Percentiles rank a stretch among this genome's conserved stretches.
Evolutionary conservation across 2,329 filamentous ascomycete species (phyloP).

Genomic region (Trichoderma polysporum): DNA sequence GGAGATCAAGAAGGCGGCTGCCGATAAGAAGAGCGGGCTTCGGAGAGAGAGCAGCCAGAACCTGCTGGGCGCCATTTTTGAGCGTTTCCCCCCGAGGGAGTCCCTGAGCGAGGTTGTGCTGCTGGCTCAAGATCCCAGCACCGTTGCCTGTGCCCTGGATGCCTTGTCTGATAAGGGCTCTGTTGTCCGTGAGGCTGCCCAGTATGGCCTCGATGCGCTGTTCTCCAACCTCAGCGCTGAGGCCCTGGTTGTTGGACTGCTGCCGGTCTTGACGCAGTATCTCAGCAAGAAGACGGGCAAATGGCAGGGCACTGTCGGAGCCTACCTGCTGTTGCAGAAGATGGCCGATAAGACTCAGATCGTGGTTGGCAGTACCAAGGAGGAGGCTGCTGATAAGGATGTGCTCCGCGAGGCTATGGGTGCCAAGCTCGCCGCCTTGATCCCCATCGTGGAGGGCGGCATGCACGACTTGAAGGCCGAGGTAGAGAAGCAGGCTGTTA

Average conservation of each 20-base stretch:
- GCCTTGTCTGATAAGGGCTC: slow-evolving; percentile 85
- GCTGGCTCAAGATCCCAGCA: slow-evolving; percentile 73
- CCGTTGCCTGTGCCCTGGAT: slow-evolving; percentile 75
- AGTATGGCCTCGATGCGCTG: slow-evolving; percentile 89
- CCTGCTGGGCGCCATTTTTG: slow-evolving; percentile 87
- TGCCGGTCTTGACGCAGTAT: slow-evolving; percentile 74
- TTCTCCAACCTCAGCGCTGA: slow-evolving; percentile 79
- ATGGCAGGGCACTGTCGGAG: slow-evolving; percentile 94
- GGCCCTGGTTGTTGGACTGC: slow-evolving; percentile 75
- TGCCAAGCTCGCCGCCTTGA: slow-evolving; percentile 78
- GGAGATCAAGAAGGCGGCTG: slow-evolving; percentile 69
- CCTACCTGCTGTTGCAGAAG: slow-evolving; percentile 78
- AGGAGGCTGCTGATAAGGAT: slow-evolving; percentile 85
- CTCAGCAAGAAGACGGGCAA: slow-evolving; percentile 83
- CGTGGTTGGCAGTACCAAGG: slow-evolving; percentile 71
- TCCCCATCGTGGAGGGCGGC: slow-evolving; percentile 84
- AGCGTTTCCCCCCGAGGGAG: slow-evolving; percentile 78
- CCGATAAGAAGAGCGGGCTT: slow-evolving; percentile 89
- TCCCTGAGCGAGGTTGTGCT: slow-evolving; percentile 78
- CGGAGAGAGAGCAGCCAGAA: slow-evolving; percentile 92
- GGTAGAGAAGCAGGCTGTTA: slow-evolving; percentile 82
- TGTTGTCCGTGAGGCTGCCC: slow-evolving; percentile 85
- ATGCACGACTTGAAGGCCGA: slow-evolving; percentile 97
- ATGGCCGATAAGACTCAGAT: slow-evolving; percentile 96
- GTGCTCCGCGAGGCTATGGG: slow-evolving; percentile 89